Evolutionary conservation across 495 filamentous ascomycete species (phyloP), one percentile per base, ranked within the genome.

Genomic region (Friedmanniomyces simplex): DNA sequence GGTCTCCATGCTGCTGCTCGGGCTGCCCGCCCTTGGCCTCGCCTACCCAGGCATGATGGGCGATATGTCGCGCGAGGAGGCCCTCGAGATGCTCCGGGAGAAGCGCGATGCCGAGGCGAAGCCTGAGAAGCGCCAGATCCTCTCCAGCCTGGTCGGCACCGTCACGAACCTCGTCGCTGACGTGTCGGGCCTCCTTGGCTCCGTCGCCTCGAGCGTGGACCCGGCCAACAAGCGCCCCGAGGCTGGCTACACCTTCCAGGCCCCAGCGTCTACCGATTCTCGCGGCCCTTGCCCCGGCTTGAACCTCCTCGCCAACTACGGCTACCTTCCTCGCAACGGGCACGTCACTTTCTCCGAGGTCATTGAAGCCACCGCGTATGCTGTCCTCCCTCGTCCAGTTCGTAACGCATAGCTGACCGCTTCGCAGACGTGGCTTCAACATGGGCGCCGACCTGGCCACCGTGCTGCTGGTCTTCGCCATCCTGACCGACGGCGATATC

Each of bases 291-390:
- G 80, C 54, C 80, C 80, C 0, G 77, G 75, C 55, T 66, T 82
- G 21, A 82, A 82, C 61, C 70, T 76, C 14, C 69, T 61, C 28
- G 52, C 52, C 2, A 82, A 82, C 68, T 78, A 82, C 63, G 73
- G 70, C 22, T 73, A 72, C 65, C 58, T 73, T n/a, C 63, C 67
- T 41, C 71, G 67, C 48, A 68, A 74, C 42, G 72, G 71, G 14
- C 32, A 52, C n/a, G 49, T 52, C 25, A 52, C n/a, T 24, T 52
- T 22, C 49, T 16, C 63, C 70, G 51, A 69, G 26, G 67, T 75
- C 51, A 63, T 71, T 18, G 52, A 73, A 57, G 68, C 62, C 22
- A 63, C 63, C 18, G 26, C 25, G 24, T 36, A 47, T 52, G 60
- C 46, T 21, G 2, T 54, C 53, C 6, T 58, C 67, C 16, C 54